Percentiles rank a stretch among this genome's conserved stretches.
phyloP scores from a whole-genome alignment of 306 rosid genomes.

The Fragaria vesca region DNA sequence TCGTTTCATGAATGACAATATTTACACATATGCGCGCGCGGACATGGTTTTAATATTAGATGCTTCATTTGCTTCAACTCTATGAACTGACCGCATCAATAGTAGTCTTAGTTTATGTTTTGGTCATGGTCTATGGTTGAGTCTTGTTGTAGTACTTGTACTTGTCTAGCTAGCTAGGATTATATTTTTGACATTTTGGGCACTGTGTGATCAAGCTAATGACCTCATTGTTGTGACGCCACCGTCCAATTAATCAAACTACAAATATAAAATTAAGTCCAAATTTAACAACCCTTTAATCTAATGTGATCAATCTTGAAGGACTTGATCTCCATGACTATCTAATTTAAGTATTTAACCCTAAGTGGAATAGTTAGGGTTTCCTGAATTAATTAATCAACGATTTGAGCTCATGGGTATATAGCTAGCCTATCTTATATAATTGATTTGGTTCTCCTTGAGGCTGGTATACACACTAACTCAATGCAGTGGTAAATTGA shows the following conservation, averaged over 20 bases:
- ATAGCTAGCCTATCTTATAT: no score
- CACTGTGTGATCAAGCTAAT: not conserved
- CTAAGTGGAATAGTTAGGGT: not conserved
- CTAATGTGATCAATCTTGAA: not conserved
- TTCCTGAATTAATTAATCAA: not conserved
- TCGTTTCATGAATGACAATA: not conserved
- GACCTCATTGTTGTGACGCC: constrained; percentile 11
- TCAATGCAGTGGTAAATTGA: no score
- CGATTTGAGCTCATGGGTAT: not conserved
- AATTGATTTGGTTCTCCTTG: no score
- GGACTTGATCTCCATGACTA: not conserved
- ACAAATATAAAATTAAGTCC: not conserved
- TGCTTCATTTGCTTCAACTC: not conserved
- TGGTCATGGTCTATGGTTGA: constrained; percentile 28
- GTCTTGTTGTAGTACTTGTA: constrained; percentile 15
- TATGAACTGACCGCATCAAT: constrained; percentile 19
- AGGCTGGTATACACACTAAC: no score
- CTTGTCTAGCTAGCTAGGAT: not conserved
- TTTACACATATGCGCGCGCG: not conserved
- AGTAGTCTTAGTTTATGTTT: not conserved
- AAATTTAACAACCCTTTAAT: not conserved
- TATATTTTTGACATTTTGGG: not conserved
- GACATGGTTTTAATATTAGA: not conserved
- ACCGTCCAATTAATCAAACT: constrained; percentile 10
- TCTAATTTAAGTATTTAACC: not conserved